Evolutionary conservation across 202 grass and related monocot species (phyloP).

Genomic region (Hordeum pubiflorum): DNA sequence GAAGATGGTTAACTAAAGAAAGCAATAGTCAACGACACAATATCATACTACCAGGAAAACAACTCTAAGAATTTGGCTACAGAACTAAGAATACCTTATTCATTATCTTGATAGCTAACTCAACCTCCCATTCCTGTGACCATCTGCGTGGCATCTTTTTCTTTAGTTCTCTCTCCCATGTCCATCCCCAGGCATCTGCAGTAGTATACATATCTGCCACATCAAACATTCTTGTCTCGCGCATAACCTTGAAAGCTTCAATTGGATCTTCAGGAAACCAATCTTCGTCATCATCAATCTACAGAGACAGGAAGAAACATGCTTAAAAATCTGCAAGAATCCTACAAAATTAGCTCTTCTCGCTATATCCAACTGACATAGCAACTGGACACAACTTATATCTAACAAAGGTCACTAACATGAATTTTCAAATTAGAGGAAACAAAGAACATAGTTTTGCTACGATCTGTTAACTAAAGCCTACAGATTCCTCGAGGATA

Average conservation of each 20-base stretch:
- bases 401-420: background rate
- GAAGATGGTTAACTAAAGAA: background rate
- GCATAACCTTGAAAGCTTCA: conserved; percentile 91
- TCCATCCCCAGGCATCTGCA: conserved; percentile 95
- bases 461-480: background rate
- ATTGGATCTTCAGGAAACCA: conserved; percentile 82
- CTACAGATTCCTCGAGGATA: background rate
- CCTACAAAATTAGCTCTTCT: conserved; percentile 1
- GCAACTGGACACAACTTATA: background rate
- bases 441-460: background rate
- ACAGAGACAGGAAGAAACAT: conserved; percentile 15
- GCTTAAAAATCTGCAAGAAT: background rate
- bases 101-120: conserved; percentile 88
- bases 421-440: conserved; percentile 12
- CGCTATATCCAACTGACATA: background rate
- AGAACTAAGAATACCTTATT: conserved; percentile 48
- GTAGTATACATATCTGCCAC: conserved; percentile 86
- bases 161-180: conserved; percentile 86
- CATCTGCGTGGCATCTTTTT: conserved; percentile 80
- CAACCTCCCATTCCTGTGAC: conserved; percentile 99
- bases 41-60: background rate
- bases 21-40: background rate
- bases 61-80: background rate
- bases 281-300: conserved; percentile 88
- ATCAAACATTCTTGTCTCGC: conserved; percentile 62